Base-by-base conservation (phyloP, 169 alveolate genomes). In the Plasmodium yoelii region DNA sequence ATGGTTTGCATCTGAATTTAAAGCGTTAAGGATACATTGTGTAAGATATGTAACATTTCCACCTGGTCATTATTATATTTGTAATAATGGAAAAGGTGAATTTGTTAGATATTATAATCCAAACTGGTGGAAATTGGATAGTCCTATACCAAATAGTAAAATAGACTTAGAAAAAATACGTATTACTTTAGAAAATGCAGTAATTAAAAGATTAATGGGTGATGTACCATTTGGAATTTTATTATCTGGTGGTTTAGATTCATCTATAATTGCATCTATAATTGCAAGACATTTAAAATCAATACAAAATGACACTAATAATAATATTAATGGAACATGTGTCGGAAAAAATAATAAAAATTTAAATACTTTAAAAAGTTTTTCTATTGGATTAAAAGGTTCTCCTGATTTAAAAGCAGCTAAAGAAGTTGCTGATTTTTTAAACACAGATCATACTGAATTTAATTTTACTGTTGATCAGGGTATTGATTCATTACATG, bases 221-320 rank as follows among this genome's bases (percentile, higher is more conserved):
- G 98, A 96, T 72, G 97, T 94, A 18, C 98, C 98, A 15, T 95
- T 94, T 57, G 98, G 97, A 18, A 90, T 94, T 61, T 88, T 96
- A 61, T 92, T 96, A 44, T 92, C 96, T 6, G 98, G 98, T 18
- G 98, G 98, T 10, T 73, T 96, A 46, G 97, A 96, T 82, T 92
- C 96, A 0, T 93, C 97, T 19, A 74, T 96, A 13, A 94, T 96
- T 28, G 96, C 97, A 2, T 88, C 96, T 10, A 94, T 95, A 53
- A 92, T 94, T 63, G 73, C 90, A 24, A 91, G 74, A 86, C 64
- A 88, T 44, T 61, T 67, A 24, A 77, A 74, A 34, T 74, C 49
- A 60, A 24, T 60, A 18, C 49, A 53, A 26, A 12, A 19, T 53
- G 53, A 1, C 13, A 46, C 47, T 5, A 59, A 53, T 24, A 88